Conservation (phyloP, 2,329 filamentous ascomycete species). For the Myotisia sp. region DNA sequence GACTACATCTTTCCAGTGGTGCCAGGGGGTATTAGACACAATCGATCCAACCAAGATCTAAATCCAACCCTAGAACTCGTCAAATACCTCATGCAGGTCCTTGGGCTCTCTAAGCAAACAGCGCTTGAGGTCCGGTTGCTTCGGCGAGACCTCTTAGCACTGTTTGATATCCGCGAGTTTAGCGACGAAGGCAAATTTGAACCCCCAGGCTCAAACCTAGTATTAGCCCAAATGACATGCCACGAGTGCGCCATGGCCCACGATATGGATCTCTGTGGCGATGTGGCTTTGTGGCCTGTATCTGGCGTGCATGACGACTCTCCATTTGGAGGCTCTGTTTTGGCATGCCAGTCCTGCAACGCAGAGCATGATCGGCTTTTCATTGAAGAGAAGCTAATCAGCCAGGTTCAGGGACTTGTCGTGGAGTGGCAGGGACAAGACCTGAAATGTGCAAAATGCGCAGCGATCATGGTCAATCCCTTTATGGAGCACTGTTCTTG, state of each 20-base stretch:
- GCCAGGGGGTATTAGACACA: slow-evolving; percentile 36
- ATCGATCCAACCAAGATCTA: slow-evolving; percentile 43
- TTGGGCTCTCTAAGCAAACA: slow-evolving; percentile 81
- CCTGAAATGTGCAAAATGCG: slow-evolving; percentile 64
- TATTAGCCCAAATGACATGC: slow-evolving; percentile 64
- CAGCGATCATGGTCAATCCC: slow-evolving; percentile 60
- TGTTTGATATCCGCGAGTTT: slow-evolving; percentile 94
- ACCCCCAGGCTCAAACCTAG: slow-evolving; percentile 67
- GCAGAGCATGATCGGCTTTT: slow-evolving; percentile 61
- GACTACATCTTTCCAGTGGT: slow-evolving; percentile 79
- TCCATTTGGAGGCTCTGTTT: slow-evolving; percentile 32
- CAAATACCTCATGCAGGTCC: slow-evolving; percentile 82
- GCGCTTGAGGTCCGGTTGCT: slow-evolving; percentile 75
- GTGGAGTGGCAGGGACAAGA: slow-evolving; percentile 82
- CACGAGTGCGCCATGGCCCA: slow-evolving; percentile 78
- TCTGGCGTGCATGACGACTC: slow-evolving; percentile 16
- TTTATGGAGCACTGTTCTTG: slow-evolving; percentile 96
- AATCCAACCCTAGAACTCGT: slow-evolving; percentile 82
- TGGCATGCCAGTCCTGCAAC: slow-evolving; percentile 65
- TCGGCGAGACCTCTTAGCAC: slow-evolving; percentile 70
- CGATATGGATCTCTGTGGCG: slow-evolving; percentile 83
- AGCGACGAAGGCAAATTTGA: slow-evolving; percentile 71
- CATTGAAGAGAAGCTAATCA: slow-evolving; percentile 72
- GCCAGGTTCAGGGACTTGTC: slow-evolving; percentile 57
- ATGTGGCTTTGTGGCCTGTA: slow-evolving; percentile 61